Base-by-base conservation (phyloP, 192 early-diverging fungal genomes). In the Coemansia furcata region DNA sequence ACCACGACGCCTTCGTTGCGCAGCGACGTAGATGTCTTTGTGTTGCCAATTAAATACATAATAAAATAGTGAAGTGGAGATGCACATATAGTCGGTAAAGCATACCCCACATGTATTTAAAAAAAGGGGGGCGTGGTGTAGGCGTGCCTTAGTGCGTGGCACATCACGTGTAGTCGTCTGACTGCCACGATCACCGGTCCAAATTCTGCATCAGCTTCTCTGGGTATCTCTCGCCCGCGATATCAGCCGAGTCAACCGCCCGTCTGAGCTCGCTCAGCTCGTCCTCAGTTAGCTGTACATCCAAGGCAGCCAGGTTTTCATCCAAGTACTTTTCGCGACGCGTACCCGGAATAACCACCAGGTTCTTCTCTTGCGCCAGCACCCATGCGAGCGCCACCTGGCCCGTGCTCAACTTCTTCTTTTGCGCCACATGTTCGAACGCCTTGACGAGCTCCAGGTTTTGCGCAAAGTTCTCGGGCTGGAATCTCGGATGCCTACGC, bases 381-480 rank as follows among this genome's bases (percentile, higher is more conserved):
- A 90, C 78, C 90, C 90, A 92, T 4, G 90, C 88, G 15, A 92
- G 71, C 0, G 79, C 79, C 19, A 90, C 70, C 67, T 92, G 87
- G 11, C 77, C 67, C 1, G 85, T 43, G 10, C 74, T 85, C 49
- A 77, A 62, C 2, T 63, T 68, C 49, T 85, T 86, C 44, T 81
- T 87, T 38, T 67, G 61, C 2, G 88, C 89, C 30, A 88, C 37
- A 3, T 32, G 60, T 38, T 83, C 60, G 35, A 91, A 57, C 5
- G 71, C 74, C 30, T 86, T 69, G 19, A 89, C 89, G 37, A 91
- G 74, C 63, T 83, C 72, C 26, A 83, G 43, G 64, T 92, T 92
- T 42, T 84, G 80, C 10, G 26, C 52, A 71, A 90, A 85, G 65
- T 84, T 77, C 29, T 89, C 89, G 0, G 69, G 77, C 60, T 82